These are phyloP conservation scores for Physcomitrium patens DNA, from an alignment of 225 moss, liverwort and hornwort species.

Conservation along the genomic window DNA sequence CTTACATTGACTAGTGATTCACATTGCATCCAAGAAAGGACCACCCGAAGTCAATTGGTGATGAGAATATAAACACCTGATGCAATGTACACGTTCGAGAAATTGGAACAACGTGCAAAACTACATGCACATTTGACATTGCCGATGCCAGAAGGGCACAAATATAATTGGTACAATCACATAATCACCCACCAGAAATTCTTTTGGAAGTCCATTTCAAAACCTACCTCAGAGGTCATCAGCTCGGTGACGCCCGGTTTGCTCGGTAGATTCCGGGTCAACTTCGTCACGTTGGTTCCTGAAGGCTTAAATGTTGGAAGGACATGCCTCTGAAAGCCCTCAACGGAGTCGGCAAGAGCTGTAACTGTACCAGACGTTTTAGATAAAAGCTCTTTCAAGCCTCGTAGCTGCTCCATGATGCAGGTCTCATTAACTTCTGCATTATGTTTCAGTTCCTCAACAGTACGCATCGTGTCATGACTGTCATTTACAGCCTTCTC, in stretches of 20 bases:
- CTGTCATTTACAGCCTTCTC: slow-evolving; percentile 67
- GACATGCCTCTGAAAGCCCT: slow-evolving; percentile 74
- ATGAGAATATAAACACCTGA: no score
- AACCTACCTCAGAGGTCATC: slow-evolving; percentile 60
- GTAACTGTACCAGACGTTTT: slow-evolving; percentile 50
- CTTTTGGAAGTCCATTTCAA: no score
- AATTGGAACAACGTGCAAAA: no score
- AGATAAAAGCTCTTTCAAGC: slow-evolving; percentile 50
- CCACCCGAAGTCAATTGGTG: background rate
- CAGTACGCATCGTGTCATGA: slow-evolving; percentile 42
- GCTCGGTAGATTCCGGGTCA: slow-evolving; percentile 23
- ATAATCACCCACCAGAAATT: background rate
- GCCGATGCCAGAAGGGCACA: no score
- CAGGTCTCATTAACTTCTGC: slow-evolving; percentile 42
- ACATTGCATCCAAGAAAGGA: background rate
- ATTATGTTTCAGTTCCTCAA: slow-evolving; percentile 51
- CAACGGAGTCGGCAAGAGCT: slow-evolving; percentile 57
- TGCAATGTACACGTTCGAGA: no score
- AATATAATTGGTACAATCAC: background rate
- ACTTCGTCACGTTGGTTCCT: slow-evolving; percentile 35
- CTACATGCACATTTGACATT: no score
- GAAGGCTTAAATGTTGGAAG: slow-evolving; percentile 71
- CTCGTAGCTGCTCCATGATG: slow-evolving; percentile 44
- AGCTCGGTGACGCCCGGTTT: slow-evolving; percentile 40
- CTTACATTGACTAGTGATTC: background rate